Conservation (phyloP, 75 land plant genomes). For the Cryptomeria japonica region DNA sequence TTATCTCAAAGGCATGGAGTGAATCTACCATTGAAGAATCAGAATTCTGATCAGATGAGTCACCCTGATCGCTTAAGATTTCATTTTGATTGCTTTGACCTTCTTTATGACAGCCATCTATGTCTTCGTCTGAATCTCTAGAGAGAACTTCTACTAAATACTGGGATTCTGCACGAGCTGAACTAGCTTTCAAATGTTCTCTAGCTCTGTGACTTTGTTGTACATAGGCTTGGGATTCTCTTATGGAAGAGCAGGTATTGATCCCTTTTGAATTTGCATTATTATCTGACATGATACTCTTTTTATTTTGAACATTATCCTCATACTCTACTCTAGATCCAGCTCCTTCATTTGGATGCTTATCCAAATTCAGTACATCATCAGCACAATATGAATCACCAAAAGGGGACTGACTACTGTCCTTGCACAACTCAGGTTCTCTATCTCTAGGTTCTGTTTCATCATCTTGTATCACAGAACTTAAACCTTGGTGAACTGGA, state of each 20-base stretch:
- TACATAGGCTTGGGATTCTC: neutral
- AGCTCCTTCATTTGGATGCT: neutral
- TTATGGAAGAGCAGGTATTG: neutral
- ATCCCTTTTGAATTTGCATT: constrained; percentile 1
- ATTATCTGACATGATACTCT: neutral
- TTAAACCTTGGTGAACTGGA: neutral
- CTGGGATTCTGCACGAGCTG: neutral
- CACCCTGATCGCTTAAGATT: neutral
- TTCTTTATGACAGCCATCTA: neutral
- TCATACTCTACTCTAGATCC: neutral
- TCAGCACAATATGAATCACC: constrained; percentile 6
- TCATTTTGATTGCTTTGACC: neutral
- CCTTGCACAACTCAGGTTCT: neutral
- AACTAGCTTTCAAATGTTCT: neutral
- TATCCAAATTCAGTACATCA: neutral
- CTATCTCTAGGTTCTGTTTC: neutral
- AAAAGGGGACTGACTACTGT: neutral
- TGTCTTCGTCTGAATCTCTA: neutral
- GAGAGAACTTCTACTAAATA: neutral
- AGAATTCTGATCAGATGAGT: constrained; percentile 1
- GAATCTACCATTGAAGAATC: constrained; percentile 10
- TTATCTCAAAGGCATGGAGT: constrained; percentile 9
- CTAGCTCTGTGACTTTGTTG: neutral
- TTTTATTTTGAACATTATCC: neutral
- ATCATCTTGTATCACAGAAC: neutral